Base-by-base conservation (phyloP, 495 filamentous ascomycete genomes). In the Aspergillus coremiiformis region DNA sequence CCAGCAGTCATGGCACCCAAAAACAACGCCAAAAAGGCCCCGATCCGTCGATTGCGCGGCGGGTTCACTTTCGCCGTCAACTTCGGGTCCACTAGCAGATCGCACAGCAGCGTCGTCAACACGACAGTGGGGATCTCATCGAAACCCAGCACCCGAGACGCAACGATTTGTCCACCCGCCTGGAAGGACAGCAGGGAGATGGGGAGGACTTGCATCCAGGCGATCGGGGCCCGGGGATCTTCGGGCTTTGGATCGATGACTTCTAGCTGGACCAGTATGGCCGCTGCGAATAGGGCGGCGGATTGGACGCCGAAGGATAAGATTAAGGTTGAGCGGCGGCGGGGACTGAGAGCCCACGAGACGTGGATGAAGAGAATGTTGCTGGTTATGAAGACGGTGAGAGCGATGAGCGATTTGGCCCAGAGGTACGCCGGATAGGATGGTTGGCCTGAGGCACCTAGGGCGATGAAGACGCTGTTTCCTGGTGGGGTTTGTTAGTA, bases 51-150 rank as follows among this genome's bases (percentile, higher is more conserved):
- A 39, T 73, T 70, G 3, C 68, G 58, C 41, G 62, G 66, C 0
- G 57, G 58, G 30, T 71, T 71, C 1, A 45, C 59, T 32, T 58
- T 62, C 37, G 55, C 61, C 14, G 57, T 49, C 20, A 72, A 44
- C 0, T 67, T 63, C 14, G 61, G 55, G 47, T 73, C 70, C 2
- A 69, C 56, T 4, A 73, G 53, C 1, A 88, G 57, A 54, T 87
- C 84, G 57, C 80, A 84, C 32, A 87, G 73, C 35, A 86, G 66
- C 23, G 75, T 81, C 0, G 85, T 89, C 47, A 87, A 65, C 3
- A 89, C 85, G 11, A 83, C 83, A 0, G 83, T 85, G 0, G 85
- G 85, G 20, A 89, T 77, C 65, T 89, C 85, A 51, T 78, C 75
- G 33, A 82, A 75, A 4, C 77, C 82, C 29, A 89, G 60, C 7